Evolutionary conservation across 225 moss, liverwort and hornwort species (phyloP).

Genomic region (Sphagnum tenellum): DNA sequence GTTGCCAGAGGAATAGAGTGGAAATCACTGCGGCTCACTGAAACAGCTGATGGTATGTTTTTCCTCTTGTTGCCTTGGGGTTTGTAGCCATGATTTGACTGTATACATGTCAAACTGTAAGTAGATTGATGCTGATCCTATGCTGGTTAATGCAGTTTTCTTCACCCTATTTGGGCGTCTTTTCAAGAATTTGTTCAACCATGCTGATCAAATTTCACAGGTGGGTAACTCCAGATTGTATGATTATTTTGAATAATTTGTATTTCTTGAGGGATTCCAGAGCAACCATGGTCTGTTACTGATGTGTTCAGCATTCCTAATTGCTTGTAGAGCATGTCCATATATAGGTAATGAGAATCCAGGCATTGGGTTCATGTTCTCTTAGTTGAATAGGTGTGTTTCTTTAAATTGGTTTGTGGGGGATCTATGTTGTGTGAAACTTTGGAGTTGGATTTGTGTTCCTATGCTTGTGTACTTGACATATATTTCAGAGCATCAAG

Average conservation of each 20-base stretch:
- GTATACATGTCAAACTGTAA: too few relatives aligned
- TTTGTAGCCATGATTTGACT: background rate
- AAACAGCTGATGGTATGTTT: conserved; percentile 74
- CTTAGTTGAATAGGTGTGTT: background rate
- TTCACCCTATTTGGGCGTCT: conserved; percentile 68
- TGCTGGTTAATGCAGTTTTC: conserved; percentile 34
- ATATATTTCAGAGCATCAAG: too few relatives aligned
- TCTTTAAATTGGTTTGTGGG: too few relatives aligned
- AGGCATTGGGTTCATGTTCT: background rate
- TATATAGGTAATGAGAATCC: too few relatives aligned
- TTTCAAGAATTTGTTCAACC: conserved; percentile 72
- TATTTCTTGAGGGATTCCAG: too few relatives aligned
- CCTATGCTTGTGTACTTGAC: too few relatives aligned
- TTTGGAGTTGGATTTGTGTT: too few relatives aligned
- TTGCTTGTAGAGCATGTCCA: too few relatives aligned
- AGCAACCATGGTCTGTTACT: too few relatives aligned
- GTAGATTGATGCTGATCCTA: conserved; percentile 1
- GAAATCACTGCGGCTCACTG: conserved; percentile 48
- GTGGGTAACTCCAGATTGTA: conserved; percentile 10
- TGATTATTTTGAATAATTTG: too few relatives aligned
- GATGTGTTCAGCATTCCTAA: too few relatives aligned
- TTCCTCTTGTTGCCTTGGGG: background rate
- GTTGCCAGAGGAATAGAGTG: conserved; percentile 77
- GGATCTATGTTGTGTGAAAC: too few relatives aligned
- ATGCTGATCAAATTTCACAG: conserved; percentile 94